Percentiles rank a stretch among this genome's conserved stretches.
phyloP scores from a whole-genome alignment of 306 rosid species.

The Dalbergia oliveri region DNA sequence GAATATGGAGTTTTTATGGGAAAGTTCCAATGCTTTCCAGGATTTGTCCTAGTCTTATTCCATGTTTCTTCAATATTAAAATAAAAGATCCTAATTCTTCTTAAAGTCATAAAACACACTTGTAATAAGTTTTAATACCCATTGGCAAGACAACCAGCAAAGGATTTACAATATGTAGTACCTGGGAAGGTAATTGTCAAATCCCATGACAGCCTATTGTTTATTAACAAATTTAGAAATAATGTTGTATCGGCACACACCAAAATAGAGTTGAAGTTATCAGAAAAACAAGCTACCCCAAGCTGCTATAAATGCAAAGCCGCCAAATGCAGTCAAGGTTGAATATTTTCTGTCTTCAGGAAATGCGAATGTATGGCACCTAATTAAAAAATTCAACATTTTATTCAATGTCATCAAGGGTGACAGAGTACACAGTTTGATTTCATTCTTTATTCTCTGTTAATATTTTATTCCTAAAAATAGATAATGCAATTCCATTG shows the following conservation, averaged over 20 bases:
- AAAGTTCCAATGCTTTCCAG: no score
- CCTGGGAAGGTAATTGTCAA: neutral
- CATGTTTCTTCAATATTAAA: no score
- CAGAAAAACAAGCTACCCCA: constrained; percentile 90
- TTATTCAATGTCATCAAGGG: constrained; percentile 30
- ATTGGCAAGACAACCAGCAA: constrained; percentile 1
- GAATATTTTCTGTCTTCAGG: constrained; percentile 86
- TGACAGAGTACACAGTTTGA: neutral
- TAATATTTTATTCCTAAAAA: neutral
- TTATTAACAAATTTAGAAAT: constrained; percentile 14
- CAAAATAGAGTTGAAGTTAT: constrained; percentile 21
- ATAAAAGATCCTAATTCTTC: no score
- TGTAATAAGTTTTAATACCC: neutral
- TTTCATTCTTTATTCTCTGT: neutral
- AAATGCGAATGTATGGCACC: constrained; percentile 87
- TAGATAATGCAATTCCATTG: neutral
- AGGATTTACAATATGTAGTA: constrained; percentile 20
- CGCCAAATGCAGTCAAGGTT: constrained; percentile 85
- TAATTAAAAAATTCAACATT: constrained; percentile 44
- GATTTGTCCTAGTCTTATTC: no score
- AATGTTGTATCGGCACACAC: constrained; percentile 28
- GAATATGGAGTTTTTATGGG: no score
- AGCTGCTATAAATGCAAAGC: constrained; percentile 92
- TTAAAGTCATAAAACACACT: no score
- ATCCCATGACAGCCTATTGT: constrained; percentile 8